These are phyloP conservation scores for Porphyrellus sp. DNA, from an alignment of 1,284 basidiomycete genomes.

Conservation along the genomic window DNA sequence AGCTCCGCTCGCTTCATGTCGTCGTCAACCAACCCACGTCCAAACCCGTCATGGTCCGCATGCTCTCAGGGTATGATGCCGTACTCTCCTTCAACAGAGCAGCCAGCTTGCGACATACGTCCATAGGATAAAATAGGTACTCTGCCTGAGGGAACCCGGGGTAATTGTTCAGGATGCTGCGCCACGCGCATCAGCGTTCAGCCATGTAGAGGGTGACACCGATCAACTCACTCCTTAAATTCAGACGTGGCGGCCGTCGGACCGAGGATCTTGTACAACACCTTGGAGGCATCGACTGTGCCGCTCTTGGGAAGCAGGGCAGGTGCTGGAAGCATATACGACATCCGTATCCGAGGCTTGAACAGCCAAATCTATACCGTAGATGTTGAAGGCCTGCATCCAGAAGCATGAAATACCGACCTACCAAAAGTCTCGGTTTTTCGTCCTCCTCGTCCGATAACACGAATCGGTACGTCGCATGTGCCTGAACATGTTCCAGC, in stretches of 20 bases:
- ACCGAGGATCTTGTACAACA: constrained; percentile 69
- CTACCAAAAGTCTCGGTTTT: constrained; percentile 69
- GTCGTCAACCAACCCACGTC: constrained; percentile 73
- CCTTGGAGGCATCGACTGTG: constrained; percentile 67
- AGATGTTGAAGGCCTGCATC: neutral
- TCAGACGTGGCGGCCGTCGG: constrained; percentile 50
- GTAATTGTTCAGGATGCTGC: constrained; percentile 59
- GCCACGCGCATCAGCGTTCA: constrained; percentile 2
- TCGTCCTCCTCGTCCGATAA: constrained; percentile 82
- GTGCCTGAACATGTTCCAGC: constrained; percentile 82
- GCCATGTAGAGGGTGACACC: neutral
- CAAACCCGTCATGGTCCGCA: constrained; percentile 73
- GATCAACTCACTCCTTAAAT: constrained; percentile 50
- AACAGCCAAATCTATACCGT: constrained; percentile 77
- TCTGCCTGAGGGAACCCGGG: constrained; percentile 84
- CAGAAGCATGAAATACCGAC: constrained; percentile 26
- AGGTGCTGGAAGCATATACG: constrained; percentile 58
- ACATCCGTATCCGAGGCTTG: constrained; percentile 78
- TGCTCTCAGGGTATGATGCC: constrained; percentile 63
- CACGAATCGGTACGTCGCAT: constrained; percentile 86
- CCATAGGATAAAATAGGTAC: constrained; percentile 71
- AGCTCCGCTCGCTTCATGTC: constrained; percentile 7
- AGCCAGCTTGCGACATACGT: constrained; percentile 65
- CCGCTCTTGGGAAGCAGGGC: constrained; percentile 61
- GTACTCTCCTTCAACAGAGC: constrained; percentile 71